Evolutionary conservation across 2,329 filamentous ascomycete genomes (phyloP), one percentile per base, ranked within the genome.

Genomic region (Epicoccum nigrum): DNA sequence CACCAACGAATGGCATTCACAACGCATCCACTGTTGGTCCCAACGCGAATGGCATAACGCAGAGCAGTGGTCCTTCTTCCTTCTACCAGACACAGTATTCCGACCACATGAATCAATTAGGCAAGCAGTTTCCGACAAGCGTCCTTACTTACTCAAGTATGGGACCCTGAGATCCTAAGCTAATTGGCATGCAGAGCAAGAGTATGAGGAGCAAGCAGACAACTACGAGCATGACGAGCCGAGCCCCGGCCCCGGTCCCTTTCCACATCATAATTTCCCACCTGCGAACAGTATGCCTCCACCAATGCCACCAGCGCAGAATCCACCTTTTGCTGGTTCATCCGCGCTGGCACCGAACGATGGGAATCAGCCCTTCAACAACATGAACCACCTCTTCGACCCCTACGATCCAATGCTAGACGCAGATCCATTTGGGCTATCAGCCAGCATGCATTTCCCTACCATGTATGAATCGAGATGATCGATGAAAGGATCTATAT

Each of bases 391-490:
- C 45, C 77, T 86, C 30, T 82, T 88, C 65, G 85, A 87, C 60
- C 81, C 85, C 12, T 96, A 90, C 69, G 92, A 97, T 66, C 89
- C 92, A 15, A 90, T 92, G 76, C 79, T 96, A 40, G 92, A 97
- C 70, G 90, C 92, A 74, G 92, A 97, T 73, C 93, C 93, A 0
- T 97, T 97, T 66, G 92, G 92, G 11, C 80, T 97, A 44, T 93
- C 89, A 52, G 92, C 92, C 28, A 96, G 90, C 76, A 96, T 96
- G 93, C 90, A 93, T 60, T 96, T 96, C 66, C 92, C 92, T 9
- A 89, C 88, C 73, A 84, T 86, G 43, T 91, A 90, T 69, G 74
- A 77, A 54, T 69, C 74, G 50, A 64, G 71, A 67, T 74, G 60
- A 70, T 50, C 46, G 55, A 62, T 49, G 55, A 34, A 49, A 65